Evolutionary conservation across 805 yeast genomes (phyloP).

Genomic region (Schwanniomyces pseudopolymorphus): DNA sequence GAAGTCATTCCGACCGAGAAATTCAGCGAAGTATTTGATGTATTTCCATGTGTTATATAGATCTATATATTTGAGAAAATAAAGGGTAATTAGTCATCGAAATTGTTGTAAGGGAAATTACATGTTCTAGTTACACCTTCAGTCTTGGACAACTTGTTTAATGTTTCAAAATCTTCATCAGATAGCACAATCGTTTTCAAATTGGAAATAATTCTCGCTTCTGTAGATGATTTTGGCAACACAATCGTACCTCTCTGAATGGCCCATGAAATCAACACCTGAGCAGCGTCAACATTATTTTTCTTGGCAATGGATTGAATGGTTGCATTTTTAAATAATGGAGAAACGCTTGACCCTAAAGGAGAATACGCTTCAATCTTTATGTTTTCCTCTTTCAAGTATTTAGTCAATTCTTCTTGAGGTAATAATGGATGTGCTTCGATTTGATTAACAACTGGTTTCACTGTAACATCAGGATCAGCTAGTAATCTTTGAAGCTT

Average conservation of each 20-base stretch:
- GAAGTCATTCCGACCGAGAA: background rate
- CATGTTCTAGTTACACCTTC: constrained; percentile 36
- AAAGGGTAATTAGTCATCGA: constrained; percentile 2
- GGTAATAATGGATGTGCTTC: constrained; percentile 42
- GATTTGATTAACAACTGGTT: constrained; percentile 57
- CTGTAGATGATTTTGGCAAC: constrained; percentile 39
- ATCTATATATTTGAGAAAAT: no score
- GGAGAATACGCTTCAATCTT: constrained; percentile 28
- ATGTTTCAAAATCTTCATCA: constrained; percentile 35
- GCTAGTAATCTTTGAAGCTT: constrained; percentile 45
- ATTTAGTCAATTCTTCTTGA: constrained; percentile 58
- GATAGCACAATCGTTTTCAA: constrained; percentile 34
- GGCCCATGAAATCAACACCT: constrained; percentile 40
- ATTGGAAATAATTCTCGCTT: constrained; percentile 35
- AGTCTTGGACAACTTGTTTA: constrained; percentile 29
- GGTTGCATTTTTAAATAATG: constrained; percentile 31
- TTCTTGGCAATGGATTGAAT: constrained; percentile 29
- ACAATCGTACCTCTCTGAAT: constrained; percentile 38
- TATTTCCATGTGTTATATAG: no score
- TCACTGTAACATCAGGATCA: constrained; percentile 31
- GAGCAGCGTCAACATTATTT: constrained; percentile 31
- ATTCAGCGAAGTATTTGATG: background rate
- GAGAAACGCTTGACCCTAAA: constrained; percentile 36
- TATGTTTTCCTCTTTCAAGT: constrained; percentile 43
- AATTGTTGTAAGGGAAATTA: constrained; percentile 22